A percentile compares a stretch with the other conserved stretches of the same genome.
phyloP scores from a whole-genome alignment of 2,329 filamentous ascomycete species.

The Penicillium glabrum region DNA sequence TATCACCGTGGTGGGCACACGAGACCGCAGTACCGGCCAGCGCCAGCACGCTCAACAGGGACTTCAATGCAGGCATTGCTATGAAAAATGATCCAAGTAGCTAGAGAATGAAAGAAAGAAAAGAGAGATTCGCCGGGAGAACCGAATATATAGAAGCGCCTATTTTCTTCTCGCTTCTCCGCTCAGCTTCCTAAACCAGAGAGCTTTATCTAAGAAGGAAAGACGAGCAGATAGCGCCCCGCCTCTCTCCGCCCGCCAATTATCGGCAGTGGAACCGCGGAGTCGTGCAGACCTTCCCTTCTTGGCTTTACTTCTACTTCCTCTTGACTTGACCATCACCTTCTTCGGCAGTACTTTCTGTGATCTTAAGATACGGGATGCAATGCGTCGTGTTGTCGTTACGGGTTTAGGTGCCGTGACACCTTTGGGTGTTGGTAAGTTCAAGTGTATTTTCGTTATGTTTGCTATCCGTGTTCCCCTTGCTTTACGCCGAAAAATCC shows the following conservation, averaged over 20 bases:
- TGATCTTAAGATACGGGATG: constrained; percentile 14
- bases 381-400: constrained; percentile 69
- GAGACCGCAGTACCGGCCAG: constrained; percentile 32
- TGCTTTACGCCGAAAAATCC: neutral
- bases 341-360: neutral
- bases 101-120: constrained; percentile 6
- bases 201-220: constrained; percentile 21
- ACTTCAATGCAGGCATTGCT: constrained; percentile 31
- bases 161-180: constrained; percentile 5
- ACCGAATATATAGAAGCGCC: neutral
- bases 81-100: neutral
- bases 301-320: constrained; percentile 22
- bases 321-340: neutral
- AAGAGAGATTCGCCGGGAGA: neutral
- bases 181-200: constrained; percentile 19
- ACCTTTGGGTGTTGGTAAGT: constrained; percentile 73
- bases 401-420: constrained; percentile 81
- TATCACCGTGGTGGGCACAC: constrained; percentile 43
- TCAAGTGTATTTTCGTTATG: neutral
- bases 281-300: constrained; percentile 42
- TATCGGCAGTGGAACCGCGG: constrained; percentile 1
- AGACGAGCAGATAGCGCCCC: constrained; percentile 18
- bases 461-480: neutral
- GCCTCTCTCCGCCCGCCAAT: constrained; percentile 16
- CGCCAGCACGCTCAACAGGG: constrained; percentile 33